phyloP scores from a whole-genome alignment of 306 rosid species.

The Hippophae gyantsensis region DNA sequence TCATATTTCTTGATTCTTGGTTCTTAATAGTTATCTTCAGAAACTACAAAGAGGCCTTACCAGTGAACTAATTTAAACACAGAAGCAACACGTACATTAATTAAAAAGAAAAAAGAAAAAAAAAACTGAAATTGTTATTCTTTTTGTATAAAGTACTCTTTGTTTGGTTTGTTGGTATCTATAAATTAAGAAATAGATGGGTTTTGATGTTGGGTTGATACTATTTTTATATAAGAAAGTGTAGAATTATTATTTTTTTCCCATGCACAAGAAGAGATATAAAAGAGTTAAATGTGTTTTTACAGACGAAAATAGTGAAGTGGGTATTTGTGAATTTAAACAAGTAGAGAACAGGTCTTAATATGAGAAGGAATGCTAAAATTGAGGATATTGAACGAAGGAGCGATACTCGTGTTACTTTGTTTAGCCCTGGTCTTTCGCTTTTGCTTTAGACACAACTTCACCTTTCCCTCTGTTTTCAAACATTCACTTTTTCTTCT shows the following conservation, averaged over 20 bases:
- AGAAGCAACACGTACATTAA: background rate
- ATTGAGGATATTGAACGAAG: background rate
- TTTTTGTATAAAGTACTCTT: background rate
- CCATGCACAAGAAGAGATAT: background rate
- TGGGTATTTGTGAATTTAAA: background rate
- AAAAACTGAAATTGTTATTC: background rate
- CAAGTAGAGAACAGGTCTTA: background rate
- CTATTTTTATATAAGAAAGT: background rate
- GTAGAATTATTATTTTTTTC: background rate
- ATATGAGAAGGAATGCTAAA: background rate
- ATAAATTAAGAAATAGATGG: background rate
- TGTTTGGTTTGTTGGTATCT: background rate
- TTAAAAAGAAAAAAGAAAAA: background rate
- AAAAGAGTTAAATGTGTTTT: background rate
- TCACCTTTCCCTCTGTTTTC: no score
- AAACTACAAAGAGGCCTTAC: background rate
- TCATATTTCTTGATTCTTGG: background rate
- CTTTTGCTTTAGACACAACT: background rate
- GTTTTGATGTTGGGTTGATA: background rate
- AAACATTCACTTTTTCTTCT: no score
- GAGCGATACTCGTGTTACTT: constrained; percentile 15
- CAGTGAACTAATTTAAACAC: background rate
- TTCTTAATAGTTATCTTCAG: background rate
- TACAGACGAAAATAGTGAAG: background rate
- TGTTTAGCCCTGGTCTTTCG: constrained; percentile 20